These are phyloP conservation scores for Selaginella moellendorffii DNA, from an alignment of 75 land plant genomes.

Conservation along the genomic window DNA sequence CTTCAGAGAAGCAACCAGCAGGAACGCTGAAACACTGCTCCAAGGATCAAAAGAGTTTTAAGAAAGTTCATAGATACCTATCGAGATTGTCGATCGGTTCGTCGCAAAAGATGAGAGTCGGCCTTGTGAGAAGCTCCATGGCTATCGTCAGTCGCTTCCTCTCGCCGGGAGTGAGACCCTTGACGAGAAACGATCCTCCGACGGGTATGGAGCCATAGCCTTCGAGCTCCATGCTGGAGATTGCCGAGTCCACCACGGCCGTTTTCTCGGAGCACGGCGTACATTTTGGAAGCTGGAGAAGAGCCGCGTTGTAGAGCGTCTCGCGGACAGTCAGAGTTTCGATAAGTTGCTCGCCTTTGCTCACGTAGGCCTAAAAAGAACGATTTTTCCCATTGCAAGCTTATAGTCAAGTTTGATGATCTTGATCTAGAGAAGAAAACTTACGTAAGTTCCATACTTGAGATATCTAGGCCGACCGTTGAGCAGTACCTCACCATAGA, in stretches of 20 bases:
- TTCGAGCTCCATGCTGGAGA: conserved; percentile 60
- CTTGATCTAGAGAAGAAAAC: neutral
- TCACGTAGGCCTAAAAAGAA: conserved; percentile 50
- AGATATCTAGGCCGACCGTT: conserved; percentile 42
- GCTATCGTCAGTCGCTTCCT: conserved; percentile 67
- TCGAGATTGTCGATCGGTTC: conserved; percentile 64
- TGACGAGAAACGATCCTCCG: conserved; percentile 48
- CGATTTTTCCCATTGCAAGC: too few relatives aligned
- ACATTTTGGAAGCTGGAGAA: conserved; percentile 60
- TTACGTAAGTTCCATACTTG: conserved; percentile 68
- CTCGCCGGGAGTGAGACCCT: conserved; percentile 55
- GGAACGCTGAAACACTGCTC: conserved; percentile 59
- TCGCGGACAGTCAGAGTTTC: conserved; percentile 72
- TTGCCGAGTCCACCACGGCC: conserved; percentile 49
- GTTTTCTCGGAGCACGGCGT: conserved; percentile 29
- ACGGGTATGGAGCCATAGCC: conserved; percentile 49
- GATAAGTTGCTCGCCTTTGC: conserved; percentile 44
- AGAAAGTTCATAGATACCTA: conserved; percentile 26
- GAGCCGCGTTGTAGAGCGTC: conserved; percentile 51
- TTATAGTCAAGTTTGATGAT: neutral
- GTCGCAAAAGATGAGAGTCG: conserved; percentile 54
- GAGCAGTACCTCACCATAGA: conserved; percentile 63
- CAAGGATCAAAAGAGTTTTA: neutral
- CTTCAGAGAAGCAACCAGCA: conserved; percentile 68
- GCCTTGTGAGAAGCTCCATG: conserved; percentile 60